Base-by-base conservation (phyloP, 2,329 filamentous ascomycete species). In the Aspergillus sp. region DNA sequence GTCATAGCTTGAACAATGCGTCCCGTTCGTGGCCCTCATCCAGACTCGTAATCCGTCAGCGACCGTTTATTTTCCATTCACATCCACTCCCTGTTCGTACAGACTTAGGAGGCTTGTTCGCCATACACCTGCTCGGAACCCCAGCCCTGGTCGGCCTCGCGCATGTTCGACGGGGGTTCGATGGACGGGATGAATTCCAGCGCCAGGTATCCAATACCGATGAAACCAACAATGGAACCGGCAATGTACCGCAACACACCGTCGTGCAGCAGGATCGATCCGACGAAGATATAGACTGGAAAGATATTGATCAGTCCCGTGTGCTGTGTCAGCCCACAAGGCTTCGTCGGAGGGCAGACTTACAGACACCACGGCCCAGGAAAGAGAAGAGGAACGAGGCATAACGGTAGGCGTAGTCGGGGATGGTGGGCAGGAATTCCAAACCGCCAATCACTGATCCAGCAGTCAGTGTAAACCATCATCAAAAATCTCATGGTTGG, bases 371-470 rank as follows among this genome's bases (percentile, higher is more conserved):
- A 65, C 93, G 89, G 52, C 93, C 93, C 58, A 97, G 73, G 78
- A 98, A 97, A 48, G 88, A 94, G 77, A 97, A 97, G 71, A 97
- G 83, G 77, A 98, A 98, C 7, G 88, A 94, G 46, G 89, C 91
- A 75, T 97, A 95, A 72, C 88, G 85, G 48, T 89, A 85, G 46
- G 95, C 78, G 67, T 95, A 90, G 49, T 90, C 88, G 43, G 93
- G 91, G 59, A 96, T 91, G 71, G 95, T 66, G 42, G 71, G 71
- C 35, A 73, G 86, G 74, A 97, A 94, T 72, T 98, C 93, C 57
- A 89, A 79, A 42, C 85, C 77, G 41, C 76, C 85, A 54, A 87
- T 83, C 56, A 79, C 82, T 85, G 45, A 19, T 49, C 67, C 47
- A 66, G 56, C 47, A 49, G 39, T 67, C 47, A 66, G 56, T 47